These are phyloP conservation scores for Gossypium aridum DNA, from an alignment of 441 rosid species.

Conservation along the genomic window DNA sequence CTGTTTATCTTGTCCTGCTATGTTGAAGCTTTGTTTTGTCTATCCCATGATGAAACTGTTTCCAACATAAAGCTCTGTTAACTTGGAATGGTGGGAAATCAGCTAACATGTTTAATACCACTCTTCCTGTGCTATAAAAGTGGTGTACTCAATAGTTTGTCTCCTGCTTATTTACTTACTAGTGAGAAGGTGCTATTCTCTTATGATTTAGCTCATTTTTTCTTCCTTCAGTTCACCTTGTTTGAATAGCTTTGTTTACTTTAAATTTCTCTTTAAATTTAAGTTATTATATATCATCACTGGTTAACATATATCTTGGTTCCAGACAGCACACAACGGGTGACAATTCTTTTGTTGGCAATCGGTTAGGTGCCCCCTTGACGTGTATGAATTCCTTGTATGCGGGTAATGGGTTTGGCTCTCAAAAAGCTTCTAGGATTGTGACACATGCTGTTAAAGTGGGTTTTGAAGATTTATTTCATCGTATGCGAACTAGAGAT, in stretches of 20 bases:
- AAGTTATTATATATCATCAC: neutral
- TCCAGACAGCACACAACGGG: constrained; percentile 9
- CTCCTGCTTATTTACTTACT: neutral
- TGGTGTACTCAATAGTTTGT: neutral
- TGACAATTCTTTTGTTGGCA: constrained; percentile 25
- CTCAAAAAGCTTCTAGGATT: constrained; percentile 42
- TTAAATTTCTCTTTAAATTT: neutral
- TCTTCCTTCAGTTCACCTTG: neutral
- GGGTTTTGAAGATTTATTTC: constrained; percentile 45
- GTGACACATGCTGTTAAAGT: constrained; percentile 28
- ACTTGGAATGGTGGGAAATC: neutral
- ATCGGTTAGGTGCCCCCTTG: constrained; percentile 44
- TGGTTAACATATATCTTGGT: constrained; percentile 6
- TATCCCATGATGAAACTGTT: neutral
- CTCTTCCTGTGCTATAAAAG: neutral
- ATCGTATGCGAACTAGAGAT: constrained; percentile 29
- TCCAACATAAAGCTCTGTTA: neutral
- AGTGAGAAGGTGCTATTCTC: neutral
- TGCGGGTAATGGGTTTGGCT: constrained; percentile 45
- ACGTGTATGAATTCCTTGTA: constrained; percentile 36
- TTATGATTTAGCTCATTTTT: neutral
- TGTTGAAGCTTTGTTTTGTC: neutral
- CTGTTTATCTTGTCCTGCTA: neutral
- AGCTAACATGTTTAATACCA: neutral
- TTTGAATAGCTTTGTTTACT: neutral